A percentile compares a stretch with the other conserved stretches of the same genome.
phyloP scores from a whole-genome alignment of 768 basidiomycete species.

The Termitomyces sp. region DNA sequence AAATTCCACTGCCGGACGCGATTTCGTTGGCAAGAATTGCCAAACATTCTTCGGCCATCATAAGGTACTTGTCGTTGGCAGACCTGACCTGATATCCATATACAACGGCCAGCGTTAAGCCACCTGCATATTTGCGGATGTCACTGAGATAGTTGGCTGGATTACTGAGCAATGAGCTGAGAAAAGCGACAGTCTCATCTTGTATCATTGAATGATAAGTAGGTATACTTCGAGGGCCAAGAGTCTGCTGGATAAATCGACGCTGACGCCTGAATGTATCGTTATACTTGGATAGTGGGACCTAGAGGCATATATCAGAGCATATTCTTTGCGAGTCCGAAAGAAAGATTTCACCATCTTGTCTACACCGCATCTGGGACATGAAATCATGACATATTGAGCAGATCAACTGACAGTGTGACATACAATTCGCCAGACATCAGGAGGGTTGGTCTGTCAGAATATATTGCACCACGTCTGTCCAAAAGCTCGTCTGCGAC shows the following conservation, averaged over 20 bases:
- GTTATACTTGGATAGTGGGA: conserved; percentile 11
- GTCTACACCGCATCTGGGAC: not conserved
- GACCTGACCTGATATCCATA: conserved; percentile 43
- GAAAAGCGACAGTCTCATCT: conserved; percentile 11
- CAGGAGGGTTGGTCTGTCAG: conserved; percentile 21
- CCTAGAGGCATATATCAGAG: not conserved
- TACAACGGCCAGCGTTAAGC: conserved; percentile 39
- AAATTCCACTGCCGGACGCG: conserved; percentile 27
- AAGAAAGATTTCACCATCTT: not conserved
- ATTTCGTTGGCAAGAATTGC: conserved; percentile 25
- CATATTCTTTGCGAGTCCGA: not conserved
- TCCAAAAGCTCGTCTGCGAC: conserved; percentile 35
- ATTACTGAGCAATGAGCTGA: conserved; percentile 1
- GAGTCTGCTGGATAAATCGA: conserved; percentile 11
- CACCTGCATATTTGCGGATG: conserved; percentile 28
- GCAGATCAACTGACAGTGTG: not conserved
- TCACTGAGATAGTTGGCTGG: conserved; percentile 11
- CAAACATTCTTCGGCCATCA: conserved; percentile 27
- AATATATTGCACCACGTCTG: conserved; percentile 35
- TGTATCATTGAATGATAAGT: conserved; percentile 10
- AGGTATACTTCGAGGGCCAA: conserved; percentile 9
- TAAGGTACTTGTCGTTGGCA: conserved; percentile 25
- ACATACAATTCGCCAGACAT: conserved; percentile 17
- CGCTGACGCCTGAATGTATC: conserved; percentile 13
- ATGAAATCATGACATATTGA: not conserved